A percentile compares a stretch with the other conserved stretches of the same genome.
Conservation (phyloP, 2,329 filamentous ascomycete genomes). For the Xylariales sp. region DNA sequence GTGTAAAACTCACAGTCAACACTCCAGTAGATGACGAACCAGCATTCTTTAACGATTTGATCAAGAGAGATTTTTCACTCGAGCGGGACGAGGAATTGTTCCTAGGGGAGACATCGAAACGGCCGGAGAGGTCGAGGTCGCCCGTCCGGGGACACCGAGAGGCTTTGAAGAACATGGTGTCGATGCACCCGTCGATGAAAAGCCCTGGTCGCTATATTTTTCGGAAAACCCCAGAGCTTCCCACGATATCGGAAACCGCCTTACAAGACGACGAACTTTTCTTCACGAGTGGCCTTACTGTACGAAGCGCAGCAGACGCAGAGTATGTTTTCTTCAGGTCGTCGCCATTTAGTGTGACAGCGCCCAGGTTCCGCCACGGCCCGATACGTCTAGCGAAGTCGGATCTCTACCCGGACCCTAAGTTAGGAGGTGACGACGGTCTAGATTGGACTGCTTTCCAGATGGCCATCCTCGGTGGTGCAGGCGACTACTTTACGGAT, state of each 20-base stretch:
- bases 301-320: conserved; percentile 28
- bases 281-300: conserved; percentile 10
- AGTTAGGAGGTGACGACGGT: conserved; percentile 41
- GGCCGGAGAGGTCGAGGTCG: no score
- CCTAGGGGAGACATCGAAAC: neutral
- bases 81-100: conserved; percentile 13
- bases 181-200: conserved; percentile 15
- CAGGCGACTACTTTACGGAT: conserved; percentile 46
- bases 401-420: conserved; percentile 33
- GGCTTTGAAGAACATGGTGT: conserved; percentile 2
- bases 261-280: conserved; percentile 15
- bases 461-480: conserved; percentile 57
- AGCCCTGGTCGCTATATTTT: conserved; percentile 18
- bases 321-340: conserved; percentile 44
- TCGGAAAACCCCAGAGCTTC: conserved; percentile 20
- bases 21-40: conserved; percentile 24
- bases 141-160: no score
- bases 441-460: conserved; percentile 63
- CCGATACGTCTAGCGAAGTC: conserved; percentile 47
- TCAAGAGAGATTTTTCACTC: conserved; percentile 20
- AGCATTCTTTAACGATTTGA: conserved; percentile 17
- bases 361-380: conserved; percentile 49
- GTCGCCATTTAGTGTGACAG: conserved; percentile 44
- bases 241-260: conserved; percentile 24
- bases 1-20: conserved; percentile 24